A percentile compares a stretch with the other conserved stretches of the same genome.
Conservation (phyloP, 129 eudicot genomes). For the Erigeron canadensis region DNA sequence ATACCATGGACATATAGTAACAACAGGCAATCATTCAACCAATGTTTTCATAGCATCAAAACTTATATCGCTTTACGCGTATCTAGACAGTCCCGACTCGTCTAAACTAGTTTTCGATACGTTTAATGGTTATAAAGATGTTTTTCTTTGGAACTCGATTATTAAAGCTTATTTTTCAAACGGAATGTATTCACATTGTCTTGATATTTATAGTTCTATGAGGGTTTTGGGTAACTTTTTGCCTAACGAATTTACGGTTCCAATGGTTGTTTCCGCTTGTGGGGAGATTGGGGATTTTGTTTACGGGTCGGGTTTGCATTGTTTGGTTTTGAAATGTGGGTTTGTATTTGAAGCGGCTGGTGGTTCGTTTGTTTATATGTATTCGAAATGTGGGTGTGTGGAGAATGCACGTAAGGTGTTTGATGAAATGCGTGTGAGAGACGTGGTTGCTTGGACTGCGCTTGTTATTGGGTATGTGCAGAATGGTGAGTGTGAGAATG, state of each 20-base stretch:
- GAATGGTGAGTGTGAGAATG: constrained; percentile 66
- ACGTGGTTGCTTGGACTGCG: constrained; percentile 87
- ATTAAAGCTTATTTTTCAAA: constrained; percentile 68
- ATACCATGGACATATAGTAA: constrained; percentile 56
- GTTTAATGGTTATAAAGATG: constrained; percentile 43
- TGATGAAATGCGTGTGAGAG: constrained; percentile 66
- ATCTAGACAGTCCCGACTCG: constrained; percentile 36
- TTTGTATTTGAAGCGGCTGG: constrained; percentile 49
- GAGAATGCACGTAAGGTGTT: constrained; percentile 53
- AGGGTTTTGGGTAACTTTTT: constrained; percentile 26
- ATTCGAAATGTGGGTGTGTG: constrained; percentile 65
- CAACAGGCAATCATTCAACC: constrained; percentile 50
- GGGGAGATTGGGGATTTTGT: constrained; percentile 51
- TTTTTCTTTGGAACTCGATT: constrained; percentile 71
- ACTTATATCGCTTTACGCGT: constrained; percentile 64
- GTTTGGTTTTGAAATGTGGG: constrained; percentile 55
- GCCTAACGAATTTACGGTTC: constrained; percentile 64
- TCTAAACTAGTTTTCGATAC: constrained; percentile 51
- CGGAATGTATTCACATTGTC: constrained; percentile 42
- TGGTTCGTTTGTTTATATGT: constrained; percentile 67
- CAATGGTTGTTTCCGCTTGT: constrained; percentile 75
- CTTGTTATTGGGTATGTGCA: constrained; percentile 82
- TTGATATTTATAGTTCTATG: constrained; percentile 53
- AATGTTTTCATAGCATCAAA: constrained; percentile 71
- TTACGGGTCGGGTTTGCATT: constrained; percentile 49